phyloP scores from a whole-genome alignment of 257 asterid species.

The Solanum peruvianum region DNA sequence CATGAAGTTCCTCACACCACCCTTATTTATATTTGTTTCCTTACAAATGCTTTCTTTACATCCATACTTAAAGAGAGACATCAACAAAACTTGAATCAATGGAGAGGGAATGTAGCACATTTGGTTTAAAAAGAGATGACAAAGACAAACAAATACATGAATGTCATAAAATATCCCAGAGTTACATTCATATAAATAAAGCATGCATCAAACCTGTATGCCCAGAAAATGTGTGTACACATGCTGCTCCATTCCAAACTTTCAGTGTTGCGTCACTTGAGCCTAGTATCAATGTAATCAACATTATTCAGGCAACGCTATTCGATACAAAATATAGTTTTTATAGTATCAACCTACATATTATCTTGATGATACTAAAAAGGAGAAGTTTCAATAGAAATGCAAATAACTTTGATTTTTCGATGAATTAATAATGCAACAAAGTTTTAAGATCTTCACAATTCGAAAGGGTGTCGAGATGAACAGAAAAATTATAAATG shows the following conservation, averaged over 20 bases:
- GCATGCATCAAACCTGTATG: constrained; percentile 59
- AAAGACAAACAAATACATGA: neutral
- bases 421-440: neutral
- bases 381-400: neutral
- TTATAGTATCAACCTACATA: neutral
- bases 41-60: neutral
- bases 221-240: constrained; percentile 62
- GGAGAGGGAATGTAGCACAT: neutral
- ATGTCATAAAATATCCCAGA: neutral
- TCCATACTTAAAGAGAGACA: neutral
- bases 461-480: neutral
- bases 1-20: neutral
- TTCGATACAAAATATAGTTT: neutral
- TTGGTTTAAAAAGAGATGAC: neutral
- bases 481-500: neutral
- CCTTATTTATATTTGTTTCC: neutral
- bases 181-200: neutral
- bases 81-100: neutral
- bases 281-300: constrained; percentile 41
- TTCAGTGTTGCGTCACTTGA: constrained; percentile 87
- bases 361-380: neutral
- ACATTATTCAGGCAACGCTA: neutral
- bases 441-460: neutral
- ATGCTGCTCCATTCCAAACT: constrained; percentile 88
- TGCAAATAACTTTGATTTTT: neutral